Evolutionary conservation across 345 rosid genomes (phyloP), one percentile per base, ranked within the genome.

Genomic region (Raphanus raphanistrum): DNA sequence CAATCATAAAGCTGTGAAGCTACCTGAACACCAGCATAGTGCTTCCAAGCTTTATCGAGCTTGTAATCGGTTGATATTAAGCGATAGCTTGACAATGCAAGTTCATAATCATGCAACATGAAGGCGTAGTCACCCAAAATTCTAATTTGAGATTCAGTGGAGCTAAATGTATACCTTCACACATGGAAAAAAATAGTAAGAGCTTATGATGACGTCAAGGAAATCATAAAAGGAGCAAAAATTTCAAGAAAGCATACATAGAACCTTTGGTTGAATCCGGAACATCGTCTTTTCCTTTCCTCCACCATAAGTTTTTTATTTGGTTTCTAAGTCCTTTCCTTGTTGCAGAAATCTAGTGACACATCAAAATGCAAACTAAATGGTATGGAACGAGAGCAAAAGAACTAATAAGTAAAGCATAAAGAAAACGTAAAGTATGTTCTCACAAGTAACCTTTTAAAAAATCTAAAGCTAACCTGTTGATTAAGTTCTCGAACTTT

Each of bases 21-120:
- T 89, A 91, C 99, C 99, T 95, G 97, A 68, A 90, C 94, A 61
- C 97, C 98, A 71, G 99, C 99, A 86, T 92, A 93, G 75, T 84
- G 90, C 84, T 90, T 93, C 98, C 99, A 95, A 60, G 97, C 99
- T 87, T 95, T 92, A 81, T 95, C 99, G 66, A 95, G 82, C 86
- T 95, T 95, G 85, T 91, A 95, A 85, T 95, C 99, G 17, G 97
- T 95, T 28, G 98, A 92, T 80, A 95, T 89, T 60, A 95, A 84
- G 76, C 94, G 94, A 85, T 92, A 93, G 84, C 93, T 95, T 54
- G 98, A 91, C 78, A 95, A 71, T 5, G 99, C 98, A 62, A 95
- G 93, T 79, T 95, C 99, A 84, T 91, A 93, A 84, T 93, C 99
- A 52, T 90, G 88, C 85, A 95, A 83, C 97, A 95, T 93, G 88